phyloP scores from a whole-genome alignment of 2,329 filamentous ascomycete species.

The Aspergillus pseudoviridinutans region DNA sequence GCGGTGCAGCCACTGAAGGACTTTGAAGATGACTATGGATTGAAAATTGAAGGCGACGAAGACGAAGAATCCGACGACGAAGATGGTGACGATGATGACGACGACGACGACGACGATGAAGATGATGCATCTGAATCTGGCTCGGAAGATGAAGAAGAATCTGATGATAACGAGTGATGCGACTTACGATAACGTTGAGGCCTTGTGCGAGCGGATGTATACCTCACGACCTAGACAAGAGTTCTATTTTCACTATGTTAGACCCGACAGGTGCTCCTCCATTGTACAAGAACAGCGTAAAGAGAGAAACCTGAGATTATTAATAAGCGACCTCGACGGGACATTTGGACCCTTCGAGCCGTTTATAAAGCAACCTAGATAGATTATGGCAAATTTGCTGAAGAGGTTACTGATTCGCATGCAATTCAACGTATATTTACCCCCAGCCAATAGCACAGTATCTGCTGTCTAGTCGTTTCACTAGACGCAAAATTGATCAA shows the following conservation, averaged over 20 bases:
- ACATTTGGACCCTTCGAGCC: not conserved
- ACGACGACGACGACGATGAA: constrained; percentile 44
- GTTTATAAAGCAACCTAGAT: not conserved
- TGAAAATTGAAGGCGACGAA: constrained; percentile 60
- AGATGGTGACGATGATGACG: constrained; percentile 38
- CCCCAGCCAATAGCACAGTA: not conserved
- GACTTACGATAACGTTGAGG: constrained; percentile 5
- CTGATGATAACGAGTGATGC: constrained; percentile 27
- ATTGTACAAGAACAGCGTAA: not conserved
- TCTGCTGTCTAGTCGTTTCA: not conserved
- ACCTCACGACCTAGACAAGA: not conserved
- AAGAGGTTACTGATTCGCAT: not conserved
- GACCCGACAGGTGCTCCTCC: not conserved
- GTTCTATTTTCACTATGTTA: not conserved
- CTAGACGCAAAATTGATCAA: not conserved
- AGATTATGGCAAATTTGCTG: not conserved
- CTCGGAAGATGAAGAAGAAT: constrained; percentile 48
- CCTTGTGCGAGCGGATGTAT: constrained; percentile 8
- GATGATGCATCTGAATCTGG: constrained; percentile 43
- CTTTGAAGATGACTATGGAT: constrained; percentile 87
- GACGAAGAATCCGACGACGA: constrained; percentile 58
- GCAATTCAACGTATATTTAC: not conserved
- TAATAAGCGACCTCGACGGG: not conserved
- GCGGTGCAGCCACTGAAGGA: constrained; percentile 68
- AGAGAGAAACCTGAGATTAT: not conserved